Percentiles rank a stretch among this genome's conserved stretches.
Conservation (phyloP, 2,329 filamentous ascomycete genomes). For the Claviceps purpurea region DNA sequence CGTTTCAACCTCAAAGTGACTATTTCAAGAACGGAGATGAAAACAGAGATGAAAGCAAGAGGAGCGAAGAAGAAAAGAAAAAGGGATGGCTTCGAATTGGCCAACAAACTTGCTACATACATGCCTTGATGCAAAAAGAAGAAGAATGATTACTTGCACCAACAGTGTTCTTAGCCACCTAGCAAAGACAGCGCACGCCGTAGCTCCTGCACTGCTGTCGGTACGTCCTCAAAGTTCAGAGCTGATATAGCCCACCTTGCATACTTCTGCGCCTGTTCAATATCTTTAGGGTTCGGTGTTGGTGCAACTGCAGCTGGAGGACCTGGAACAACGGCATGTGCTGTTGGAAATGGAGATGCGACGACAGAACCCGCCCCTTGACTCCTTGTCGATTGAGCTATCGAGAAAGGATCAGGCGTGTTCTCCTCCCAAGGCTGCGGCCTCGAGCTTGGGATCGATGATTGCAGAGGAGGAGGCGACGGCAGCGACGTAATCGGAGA, state of each 20-base stretch:
- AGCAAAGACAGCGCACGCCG: constrained; percentile 58
- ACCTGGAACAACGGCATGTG: constrained; percentile 3
- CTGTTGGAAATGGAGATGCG: constrained; percentile 6
- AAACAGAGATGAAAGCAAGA: too few relatives aligned
- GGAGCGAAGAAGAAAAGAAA: too few relatives aligned
- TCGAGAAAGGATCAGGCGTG: constrained; percentile 1
- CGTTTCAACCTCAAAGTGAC: too few relatives aligned
- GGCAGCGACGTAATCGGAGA: constrained; percentile 11
- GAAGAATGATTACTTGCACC: too few relatives aligned
- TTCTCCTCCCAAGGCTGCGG: constrained; percentile 11
- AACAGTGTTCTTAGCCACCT: constrained; percentile 33
- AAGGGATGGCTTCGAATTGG: too few relatives aligned
- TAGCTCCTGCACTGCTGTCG: constrained; percentile 78
- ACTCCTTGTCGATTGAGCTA: neutral
- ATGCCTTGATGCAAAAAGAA: too few relatives aligned
- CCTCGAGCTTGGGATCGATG: neutral
- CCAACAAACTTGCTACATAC: too few relatives aligned
- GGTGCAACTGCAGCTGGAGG: constrained; percentile 3
- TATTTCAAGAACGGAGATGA: too few relatives aligned
- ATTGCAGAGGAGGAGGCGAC: constrained; percentile 6
- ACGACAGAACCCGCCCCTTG: neutral
- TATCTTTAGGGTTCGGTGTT: constrained; percentile 35
- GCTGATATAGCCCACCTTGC: constrained; percentile 95
- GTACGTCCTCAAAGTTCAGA: constrained; percentile 88
- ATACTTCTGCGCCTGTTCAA: constrained; percentile 80